phyloP scores from a whole-genome alignment of 2,329 filamentous ascomycete genomes.

The Didymella segeticola region DNA sequence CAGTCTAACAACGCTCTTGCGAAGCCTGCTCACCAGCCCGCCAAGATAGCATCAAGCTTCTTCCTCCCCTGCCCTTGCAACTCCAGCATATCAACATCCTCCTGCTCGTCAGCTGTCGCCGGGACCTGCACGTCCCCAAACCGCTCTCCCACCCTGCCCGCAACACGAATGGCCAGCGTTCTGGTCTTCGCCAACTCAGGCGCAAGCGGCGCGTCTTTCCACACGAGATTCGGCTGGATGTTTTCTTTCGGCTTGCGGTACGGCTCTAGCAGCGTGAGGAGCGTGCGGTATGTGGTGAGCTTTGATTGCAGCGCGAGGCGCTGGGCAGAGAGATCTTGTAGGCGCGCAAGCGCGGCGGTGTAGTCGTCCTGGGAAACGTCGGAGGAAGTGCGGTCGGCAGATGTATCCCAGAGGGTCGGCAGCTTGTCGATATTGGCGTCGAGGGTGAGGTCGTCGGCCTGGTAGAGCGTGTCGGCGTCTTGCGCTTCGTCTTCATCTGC shows the following conservation, averaged over 20 bases:
- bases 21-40: conserved; percentile 26
- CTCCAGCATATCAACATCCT: conserved; percentile 28
- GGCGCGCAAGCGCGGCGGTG: conserved; percentile 51
- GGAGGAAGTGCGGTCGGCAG: conserved; percentile 21
- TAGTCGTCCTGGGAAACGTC: conserved; percentile 40
- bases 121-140: conserved; percentile 39
- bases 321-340: conserved; percentile 57
- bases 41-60: conserved; percentile 38
- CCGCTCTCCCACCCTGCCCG: conserved; percentile 42
- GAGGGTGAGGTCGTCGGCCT: conserved; percentile 41
- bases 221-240: conserved; percentile 71
- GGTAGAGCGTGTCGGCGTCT: conserved; percentile 43
- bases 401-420: conserved; percentile 37
- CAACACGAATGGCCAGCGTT: conserved; percentile 57
- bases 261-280: conserved; percentile 61
- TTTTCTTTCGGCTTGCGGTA: conserved; percentile 56
- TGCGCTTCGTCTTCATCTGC: conserved; percentile 21
- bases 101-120: conserved; percentile 35
- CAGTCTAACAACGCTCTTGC: not conserved
- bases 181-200: conserved; percentile 71
- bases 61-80: conserved; percentile 24
- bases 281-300: conserved; percentile 56
- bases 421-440: conserved; percentile 46
- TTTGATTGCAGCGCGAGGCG: conserved; percentile 58
- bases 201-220: conserved; percentile 69